Base-by-base conservation (phyloP, 306 rosid species). In the Cucurbita pepo region DNA sequence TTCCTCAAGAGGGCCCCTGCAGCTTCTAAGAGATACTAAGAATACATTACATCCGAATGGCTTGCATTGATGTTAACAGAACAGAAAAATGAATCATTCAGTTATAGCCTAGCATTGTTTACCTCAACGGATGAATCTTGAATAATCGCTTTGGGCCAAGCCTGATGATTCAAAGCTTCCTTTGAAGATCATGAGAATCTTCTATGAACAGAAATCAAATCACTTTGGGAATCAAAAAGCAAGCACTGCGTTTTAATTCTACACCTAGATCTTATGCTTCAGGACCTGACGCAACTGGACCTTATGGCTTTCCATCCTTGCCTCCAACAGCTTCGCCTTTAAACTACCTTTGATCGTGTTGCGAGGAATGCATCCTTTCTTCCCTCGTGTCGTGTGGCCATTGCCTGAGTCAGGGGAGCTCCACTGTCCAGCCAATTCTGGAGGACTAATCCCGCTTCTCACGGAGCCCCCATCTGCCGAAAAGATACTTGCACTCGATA, bases 211-310 rank as follows among this genome's bases (percentile, higher is more conserved):
- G 34, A 30, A 30, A 30, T 30, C 3, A 30, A 30, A 30, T 3
- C 34, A 30, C 34, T 30, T 30, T 30, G 34, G 34, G 3, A 2
- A 30, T 30, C 34, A 30, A 30, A 30, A 30, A 30, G 34, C 34
- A 30, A 30, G 34, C 34, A 30, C 34, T 3, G 34, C 34, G 3
- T 2, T 30, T 3, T 30, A 30, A 30, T 30, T 30, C 34, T 30
- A 30, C 34, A 66, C 56, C 82, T 87, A 91, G 78, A 84, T 86
- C 87, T 93, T 93, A 72, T 93, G 96, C 73, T 87, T 87, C 30
- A 93, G 94, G 62, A 93, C 97, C 40, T 93, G 94, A 70, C 98
- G 98, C 79, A 92, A 77, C 71, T 90, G 96, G 71, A 90, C 76
- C 76, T 88, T 92, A 75, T 90, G 92, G 80, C 89, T 85, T 76